Base-by-base conservation (phyloP, 805 yeast species). In the Candida ovalis region DNA sequence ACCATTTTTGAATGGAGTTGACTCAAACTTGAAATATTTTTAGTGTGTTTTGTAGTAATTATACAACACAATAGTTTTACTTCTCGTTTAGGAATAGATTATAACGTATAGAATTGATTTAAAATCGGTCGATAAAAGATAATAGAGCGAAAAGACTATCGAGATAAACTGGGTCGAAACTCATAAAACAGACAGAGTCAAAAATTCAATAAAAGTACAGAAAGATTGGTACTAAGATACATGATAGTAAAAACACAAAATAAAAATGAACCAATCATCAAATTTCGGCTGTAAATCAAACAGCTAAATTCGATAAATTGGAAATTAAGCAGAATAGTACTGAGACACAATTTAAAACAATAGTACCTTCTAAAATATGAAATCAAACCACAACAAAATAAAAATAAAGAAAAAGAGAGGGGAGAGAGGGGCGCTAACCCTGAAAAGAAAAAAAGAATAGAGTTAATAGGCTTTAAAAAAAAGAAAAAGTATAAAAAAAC, bases 1-100 rank as follows among this genome's bases (percentile, higher is more conserved):
- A 17, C 25, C 37, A 2, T 49, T 44, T 13, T 21, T 43, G 1
- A 40, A 46, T n/a, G 66, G 66, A 8, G 24, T 49, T 3, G 50
- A 50, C 3, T 24, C n/a, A 1, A 47, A 44, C 3, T 46, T 59
- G 35, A 33, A 28, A 4, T 25, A 28, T 24, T 60, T 60, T 43
- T 53, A 36, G 45, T 15, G 18, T 22, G n/a, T 9, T 15, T 15
- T 22, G 32, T 18, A 10, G 13, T 18, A 3, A 21, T 12, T 18
- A 12, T 12, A 40, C 30, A 27, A 40, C n/a, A n/a, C n/a, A n/a
- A n/a, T n/a, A n/a, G n/a, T n/a, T n/a, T n/a, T n/a, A n/a, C n/a
- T n/a, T n/a, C n/a, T n/a, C n/a, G n/a, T n/a, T n/a, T n/a, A 17
- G 7, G 9, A 7, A 30, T 30, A 30, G 35, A 30, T 30, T 25